Evolutionary conservation across 2,329 filamentous ascomycete species (phyloP).

Genomic region (Aspergillus spinulosporus): DNA sequence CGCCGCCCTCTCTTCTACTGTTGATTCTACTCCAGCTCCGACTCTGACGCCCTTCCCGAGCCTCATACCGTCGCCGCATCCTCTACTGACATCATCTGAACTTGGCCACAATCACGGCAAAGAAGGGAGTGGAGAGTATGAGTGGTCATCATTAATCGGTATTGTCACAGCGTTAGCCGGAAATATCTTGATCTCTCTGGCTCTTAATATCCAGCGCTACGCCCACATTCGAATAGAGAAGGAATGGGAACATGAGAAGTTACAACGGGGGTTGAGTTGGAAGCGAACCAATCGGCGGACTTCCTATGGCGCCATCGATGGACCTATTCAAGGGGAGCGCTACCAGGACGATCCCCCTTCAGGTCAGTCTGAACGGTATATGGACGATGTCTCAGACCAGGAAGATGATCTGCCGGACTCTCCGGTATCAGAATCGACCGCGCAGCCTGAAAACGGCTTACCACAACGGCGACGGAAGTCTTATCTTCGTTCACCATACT

Average conservation of each 20-base stretch:
- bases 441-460: constrained; percentile 40
- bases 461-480: constrained; percentile 57
- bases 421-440: constrained; percentile 42
- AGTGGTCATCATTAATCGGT: constrained; percentile 91
- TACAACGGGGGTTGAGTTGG: constrained; percentile 56
- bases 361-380: constrained; percentile 16
- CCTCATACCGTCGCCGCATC: constrained; percentile 21
- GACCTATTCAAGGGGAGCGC: constrained; percentile 16
- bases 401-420: constrained; percentile 33
- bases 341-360: constrained; percentile 24
- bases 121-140: constrained; percentile 24
- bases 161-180: constrained; percentile 90
- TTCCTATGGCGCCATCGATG: constrained; percentile 48
- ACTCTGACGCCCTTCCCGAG: constrained; percentile 22
- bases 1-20: constrained; percentile 27
- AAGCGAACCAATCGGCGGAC: constrained; percentile 43
- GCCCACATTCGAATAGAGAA: constrained; percentile 82
- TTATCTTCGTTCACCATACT: constrained; percentile 89
- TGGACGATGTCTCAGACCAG: constrained; percentile 47
- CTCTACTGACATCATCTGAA: constrained; percentile 20
- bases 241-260: constrained; percentile 62
- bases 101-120: constrained; percentile 24
- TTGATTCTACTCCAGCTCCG: constrained; percentile 22
- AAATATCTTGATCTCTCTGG: constrained; percentile 91
- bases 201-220: constrained; percentile 94